phyloP scores from a whole-genome alignment of 768 basidiomycete genomes.

The Leucosporidium scottii region DNA sequence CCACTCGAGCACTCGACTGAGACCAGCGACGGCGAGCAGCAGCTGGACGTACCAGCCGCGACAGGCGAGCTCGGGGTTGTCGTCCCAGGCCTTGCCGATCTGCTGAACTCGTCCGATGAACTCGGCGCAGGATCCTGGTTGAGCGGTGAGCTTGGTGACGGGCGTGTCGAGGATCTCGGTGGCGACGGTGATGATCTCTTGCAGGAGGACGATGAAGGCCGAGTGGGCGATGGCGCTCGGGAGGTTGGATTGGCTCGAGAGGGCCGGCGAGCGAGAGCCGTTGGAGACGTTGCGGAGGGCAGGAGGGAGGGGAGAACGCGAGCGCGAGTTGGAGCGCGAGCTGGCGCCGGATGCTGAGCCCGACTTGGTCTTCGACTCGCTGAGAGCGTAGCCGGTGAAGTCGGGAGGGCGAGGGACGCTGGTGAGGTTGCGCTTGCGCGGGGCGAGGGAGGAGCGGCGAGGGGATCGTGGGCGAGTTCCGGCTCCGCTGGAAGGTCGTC shows the following conservation, averaged over 20 bases:
- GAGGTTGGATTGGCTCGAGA: background rate
- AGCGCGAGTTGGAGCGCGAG: slow-evolving; percentile 89
- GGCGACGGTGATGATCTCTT: slow-evolving; percentile 74
- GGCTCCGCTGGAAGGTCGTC: background rate
- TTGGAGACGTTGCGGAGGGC: background rate
- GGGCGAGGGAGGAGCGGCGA: slow-evolving; percentile 13
- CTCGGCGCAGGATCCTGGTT: slow-evolving; percentile 74
- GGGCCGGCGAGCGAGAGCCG: slow-evolving; percentile 20
- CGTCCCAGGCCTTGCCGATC: slow-evolving; percentile 93
- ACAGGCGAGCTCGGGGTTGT: slow-evolving; percentile 96
- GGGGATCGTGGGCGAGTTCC: slow-evolving; percentile 18
- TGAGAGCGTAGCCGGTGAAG: slow-evolving; percentile 8
- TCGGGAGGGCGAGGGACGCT: slow-evolving; percentile 25
- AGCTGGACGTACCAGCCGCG: slow-evolving; percentile 98
- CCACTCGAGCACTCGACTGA: slow-evolving; percentile 96
- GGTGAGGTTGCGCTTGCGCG: slow-evolving; percentile 28
- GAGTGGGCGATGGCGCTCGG: slow-evolving; percentile 16
- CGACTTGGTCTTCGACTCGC: slow-evolving; percentile 9
- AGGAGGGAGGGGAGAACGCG: slow-evolving; percentile 64
- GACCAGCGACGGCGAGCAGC: slow-evolving; percentile 85
- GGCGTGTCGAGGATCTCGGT: slow-evolving; percentile 91
- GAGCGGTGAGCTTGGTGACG: slow-evolving; percentile 71
- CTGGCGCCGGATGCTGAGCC: slow-evolving; percentile 16
- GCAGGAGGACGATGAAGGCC: slow-evolving; percentile 32
- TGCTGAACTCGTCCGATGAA: slow-evolving; percentile 84